Evolutionary conservation across 176 grass and related monocot genomes (phyloP).

Genomic region (Oryza brachyantha): DNA sequence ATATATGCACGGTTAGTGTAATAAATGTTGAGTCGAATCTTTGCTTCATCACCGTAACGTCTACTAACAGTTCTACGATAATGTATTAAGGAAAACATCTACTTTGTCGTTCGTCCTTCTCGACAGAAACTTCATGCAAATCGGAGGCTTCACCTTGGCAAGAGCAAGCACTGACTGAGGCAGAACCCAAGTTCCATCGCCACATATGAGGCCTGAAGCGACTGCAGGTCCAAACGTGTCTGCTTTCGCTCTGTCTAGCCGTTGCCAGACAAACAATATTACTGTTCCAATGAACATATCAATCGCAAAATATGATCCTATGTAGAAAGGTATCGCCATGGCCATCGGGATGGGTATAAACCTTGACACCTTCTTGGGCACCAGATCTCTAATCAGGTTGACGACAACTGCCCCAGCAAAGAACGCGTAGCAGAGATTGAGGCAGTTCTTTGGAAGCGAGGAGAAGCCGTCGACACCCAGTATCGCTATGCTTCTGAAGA

Average conservation of each 20-base stretch:
- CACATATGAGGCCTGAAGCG: slow-evolving; percentile 34
- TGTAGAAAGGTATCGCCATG: slow-evolving; percentile 35
- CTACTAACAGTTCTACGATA: neutral
- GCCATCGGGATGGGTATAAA: slow-evolving; percentile 33
- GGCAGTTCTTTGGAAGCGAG: slow-evolving; percentile 29
- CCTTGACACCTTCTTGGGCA: slow-evolving; percentile 19
- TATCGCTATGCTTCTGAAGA: slow-evolving; percentile 28
- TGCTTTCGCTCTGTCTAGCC: slow-evolving; percentile 13
- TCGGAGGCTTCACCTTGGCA: slow-evolving; percentile 38
- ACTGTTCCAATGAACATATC: slow-evolving; percentile 32
- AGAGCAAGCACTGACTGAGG: slow-evolving; percentile 29
- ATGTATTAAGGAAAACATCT: slow-evolving; percentile 7
- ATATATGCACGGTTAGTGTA: neutral
- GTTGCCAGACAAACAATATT: slow-evolving; percentile 38
- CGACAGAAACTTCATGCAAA: slow-evolving; percentile 35
- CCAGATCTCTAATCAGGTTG: slow-evolving; percentile 35
- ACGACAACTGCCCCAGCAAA: slow-evolving; percentile 14
- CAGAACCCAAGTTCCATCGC: slow-evolving; percentile 14
- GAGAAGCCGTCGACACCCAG: slow-evolving; percentile 32
- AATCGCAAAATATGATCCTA: slow-evolving; percentile 33
- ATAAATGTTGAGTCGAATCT: neutral
- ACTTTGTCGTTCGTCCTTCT: slow-evolving; percentile 21
- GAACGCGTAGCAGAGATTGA: slow-evolving; percentile 5
- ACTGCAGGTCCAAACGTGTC: slow-evolving; percentile 25
- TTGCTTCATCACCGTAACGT: neutral